Percentiles rank a stretch among this genome's conserved stretches.
Conservation (phyloP, 441 rosid genomes). For the Arabidopsis lyrata region DNA sequence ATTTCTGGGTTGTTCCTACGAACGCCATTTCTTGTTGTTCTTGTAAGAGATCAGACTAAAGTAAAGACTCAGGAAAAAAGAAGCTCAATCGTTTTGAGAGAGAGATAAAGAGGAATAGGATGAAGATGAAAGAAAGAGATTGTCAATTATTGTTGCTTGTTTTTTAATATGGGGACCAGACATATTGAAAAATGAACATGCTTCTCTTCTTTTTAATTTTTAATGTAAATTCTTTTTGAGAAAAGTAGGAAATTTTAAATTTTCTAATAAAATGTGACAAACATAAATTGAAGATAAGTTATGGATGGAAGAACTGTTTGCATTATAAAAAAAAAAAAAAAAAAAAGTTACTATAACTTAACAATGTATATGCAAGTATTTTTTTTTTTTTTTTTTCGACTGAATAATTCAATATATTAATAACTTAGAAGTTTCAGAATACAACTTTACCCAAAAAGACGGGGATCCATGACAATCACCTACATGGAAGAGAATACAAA, state of each 20-base stretch:
- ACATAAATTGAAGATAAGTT: not conserved
- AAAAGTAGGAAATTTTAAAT: not conserved
- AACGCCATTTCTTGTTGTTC: conserved; percentile 67
- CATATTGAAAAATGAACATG: conserved; percentile 38
- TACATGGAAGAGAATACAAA: too few relatives aligned
- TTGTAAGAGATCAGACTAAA: conserved; percentile 38
- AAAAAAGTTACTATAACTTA: too few relatives aligned
- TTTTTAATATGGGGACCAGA: conserved; percentile 39
- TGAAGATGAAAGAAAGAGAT: conserved; percentile 38
- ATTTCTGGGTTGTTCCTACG: conserved; percentile 98
- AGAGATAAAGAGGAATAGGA: conserved; percentile 12
- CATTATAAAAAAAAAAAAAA: too few relatives aligned
- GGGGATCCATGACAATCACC: too few relatives aligned
- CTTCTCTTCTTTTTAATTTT: conserved; percentile 24
- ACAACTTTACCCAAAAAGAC: too few relatives aligned
- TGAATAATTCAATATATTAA: too few relatives aligned
- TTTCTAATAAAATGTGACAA: conserved; percentile 2
- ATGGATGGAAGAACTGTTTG: too few relatives aligned
- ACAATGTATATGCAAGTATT: too few relatives aligned
- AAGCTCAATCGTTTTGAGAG: conserved; percentile 19
- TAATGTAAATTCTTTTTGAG: not conserved
- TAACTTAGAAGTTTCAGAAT: too few relatives aligned
- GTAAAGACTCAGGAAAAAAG: conserved; percentile 12
- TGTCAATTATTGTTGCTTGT: conserved; percentile 47
- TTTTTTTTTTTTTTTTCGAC: too few relatives aligned